Percentiles rank a stretch among this genome's conserved stretches.
Evolutionary conservation across 331 rosid species (phyloP).

Genomic region (Rhamnella rubrinervis): DNA sequence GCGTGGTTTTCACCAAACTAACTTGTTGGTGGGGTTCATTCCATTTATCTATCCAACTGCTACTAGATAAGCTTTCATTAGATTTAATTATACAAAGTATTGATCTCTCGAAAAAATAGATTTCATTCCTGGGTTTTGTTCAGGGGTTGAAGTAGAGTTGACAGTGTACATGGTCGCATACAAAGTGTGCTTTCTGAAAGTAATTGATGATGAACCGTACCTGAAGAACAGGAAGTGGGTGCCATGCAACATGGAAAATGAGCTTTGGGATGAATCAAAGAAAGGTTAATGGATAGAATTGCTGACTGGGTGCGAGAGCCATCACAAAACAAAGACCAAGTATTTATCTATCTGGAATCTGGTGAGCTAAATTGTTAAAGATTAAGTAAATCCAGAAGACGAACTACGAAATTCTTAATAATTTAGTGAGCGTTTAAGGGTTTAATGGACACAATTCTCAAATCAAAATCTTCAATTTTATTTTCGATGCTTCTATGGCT

Average conservation of each 20-base stretch:
- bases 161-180: slow-evolving; percentile 14
- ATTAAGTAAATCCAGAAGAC: background rate
- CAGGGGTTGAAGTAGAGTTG: slow-evolving; percentile 16
- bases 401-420: background rate
- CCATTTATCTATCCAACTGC: slow-evolving; percentile 71
- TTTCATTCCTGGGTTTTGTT: slow-evolving; percentile 27
- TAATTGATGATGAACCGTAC: slow-evolving; percentile 42
- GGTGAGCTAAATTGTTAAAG: background rate
- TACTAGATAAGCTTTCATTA: slow-evolving; percentile 25
- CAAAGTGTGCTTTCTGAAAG: slow-evolving; percentile 27
- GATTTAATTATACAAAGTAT: slow-evolving; percentile 19
- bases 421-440: background rate
- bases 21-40: slow-evolving; percentile 32
- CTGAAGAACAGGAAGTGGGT: slow-evolving; percentile 46
- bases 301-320: slow-evolving; percentile 73
- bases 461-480: background rate
- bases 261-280: slow-evolving; percentile 55
- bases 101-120: slow-evolving; percentile 24
- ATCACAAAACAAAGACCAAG: slow-evolving; percentile 24
- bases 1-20: slow-evolving; percentile 44
- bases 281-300: slow-evolving; percentile 59
- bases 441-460: slow-evolving; percentile 1
- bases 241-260: slow-evolving; percentile 43
- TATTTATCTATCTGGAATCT: background rate
- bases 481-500: background rate